A percentile compares a stretch with the other conserved stretches of the same genome.
Conservation (phyloP, 352 stramenopile species). For the Globisporangium perplexum region DNA sequence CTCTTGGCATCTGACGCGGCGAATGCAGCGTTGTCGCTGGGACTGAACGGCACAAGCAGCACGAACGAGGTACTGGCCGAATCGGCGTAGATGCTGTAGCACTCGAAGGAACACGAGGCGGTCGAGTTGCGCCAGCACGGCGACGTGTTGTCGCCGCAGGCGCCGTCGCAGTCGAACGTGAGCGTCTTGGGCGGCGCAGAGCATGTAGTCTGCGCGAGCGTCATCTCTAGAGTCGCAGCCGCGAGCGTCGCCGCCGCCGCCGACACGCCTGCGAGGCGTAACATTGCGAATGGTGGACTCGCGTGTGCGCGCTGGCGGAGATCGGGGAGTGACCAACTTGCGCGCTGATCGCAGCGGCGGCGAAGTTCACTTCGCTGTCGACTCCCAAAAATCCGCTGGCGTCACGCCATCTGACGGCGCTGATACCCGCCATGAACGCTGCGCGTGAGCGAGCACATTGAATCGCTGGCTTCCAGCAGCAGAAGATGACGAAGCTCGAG, state of each 20-base stretch:
- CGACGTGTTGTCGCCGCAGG: background rate
- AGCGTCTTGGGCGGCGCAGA: background rate
- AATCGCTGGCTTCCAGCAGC: too few relatives aligned
- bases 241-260: background rate
- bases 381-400: too few relatives aligned
- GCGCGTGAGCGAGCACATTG: too few relatives aligned
- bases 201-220: background rate
- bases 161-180: background rate
- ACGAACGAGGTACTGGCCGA: background rate
- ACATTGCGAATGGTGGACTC: too few relatives aligned
- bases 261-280: background rate
- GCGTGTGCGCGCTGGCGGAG: too few relatives aligned
- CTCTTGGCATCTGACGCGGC: background rate
- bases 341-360: too few relatives aligned
- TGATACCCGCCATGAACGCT: too few relatives aligned
- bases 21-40: background rate
- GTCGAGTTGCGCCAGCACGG: conserved; percentile 1
- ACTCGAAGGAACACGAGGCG: background rate
- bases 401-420: too few relatives aligned
- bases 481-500: too few relatives aligned
- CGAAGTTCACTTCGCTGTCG: too few relatives aligned
- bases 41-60: conserved; percentile 1
- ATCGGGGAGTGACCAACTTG: too few relatives aligned
- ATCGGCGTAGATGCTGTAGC: conserved; percentile 4
- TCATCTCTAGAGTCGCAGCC: too few relatives aligned